Conservation (phyloP, 2,329 filamentous ascomycete species). For the Metarhizium guizhouense region DNA sequence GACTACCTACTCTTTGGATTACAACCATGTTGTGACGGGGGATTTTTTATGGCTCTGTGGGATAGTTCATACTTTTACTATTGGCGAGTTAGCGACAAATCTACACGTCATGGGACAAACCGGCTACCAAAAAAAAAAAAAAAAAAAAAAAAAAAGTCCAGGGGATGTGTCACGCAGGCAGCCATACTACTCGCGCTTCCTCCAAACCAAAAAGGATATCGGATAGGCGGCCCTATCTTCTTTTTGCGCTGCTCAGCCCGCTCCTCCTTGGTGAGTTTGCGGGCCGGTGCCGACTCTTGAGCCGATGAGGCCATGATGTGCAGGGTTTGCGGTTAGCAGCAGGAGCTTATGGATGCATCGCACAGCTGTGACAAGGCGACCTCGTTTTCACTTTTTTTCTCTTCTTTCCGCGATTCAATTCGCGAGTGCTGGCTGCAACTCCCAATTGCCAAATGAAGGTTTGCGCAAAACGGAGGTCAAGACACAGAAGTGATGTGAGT, state of each 20-base stretch:
- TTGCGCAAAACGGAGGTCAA: not conserved
- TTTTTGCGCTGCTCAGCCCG: constrained; percentile 18
- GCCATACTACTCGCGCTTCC: constrained; percentile 90
- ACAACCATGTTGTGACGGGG: too few relatives aligned
- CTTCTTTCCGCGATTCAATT: not conserved
- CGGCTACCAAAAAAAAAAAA: too few relatives aligned
- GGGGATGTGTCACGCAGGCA: constrained; percentile 82
- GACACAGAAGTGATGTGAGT: not conserved
- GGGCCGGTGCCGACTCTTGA: constrained; percentile 4
- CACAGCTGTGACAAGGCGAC: not conserved
- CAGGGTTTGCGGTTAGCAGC: not conserved
- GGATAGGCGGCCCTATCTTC: constrained; percentile 29
- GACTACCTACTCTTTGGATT: too few relatives aligned
- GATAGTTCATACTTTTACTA: constrained; percentile 8
- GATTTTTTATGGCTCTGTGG: not conserved
- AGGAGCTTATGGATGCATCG: not conserved
- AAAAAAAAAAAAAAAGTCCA: constrained; percentile 45
- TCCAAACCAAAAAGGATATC: constrained; percentile 91
- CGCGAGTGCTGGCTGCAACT: not conserved
- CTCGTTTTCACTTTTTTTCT: not conserved
- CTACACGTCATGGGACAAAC: too few relatives aligned
- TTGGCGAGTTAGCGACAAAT: not conserved
- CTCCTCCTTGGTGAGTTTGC: constrained; percentile 8
- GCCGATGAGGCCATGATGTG: constrained; percentile 12
- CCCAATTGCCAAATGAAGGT: not conserved